Percentiles rank a stretch among this genome's conserved stretches.
Conservation (phyloP, 169 alveolate species). For the Miamiensis avidus region DNA sequence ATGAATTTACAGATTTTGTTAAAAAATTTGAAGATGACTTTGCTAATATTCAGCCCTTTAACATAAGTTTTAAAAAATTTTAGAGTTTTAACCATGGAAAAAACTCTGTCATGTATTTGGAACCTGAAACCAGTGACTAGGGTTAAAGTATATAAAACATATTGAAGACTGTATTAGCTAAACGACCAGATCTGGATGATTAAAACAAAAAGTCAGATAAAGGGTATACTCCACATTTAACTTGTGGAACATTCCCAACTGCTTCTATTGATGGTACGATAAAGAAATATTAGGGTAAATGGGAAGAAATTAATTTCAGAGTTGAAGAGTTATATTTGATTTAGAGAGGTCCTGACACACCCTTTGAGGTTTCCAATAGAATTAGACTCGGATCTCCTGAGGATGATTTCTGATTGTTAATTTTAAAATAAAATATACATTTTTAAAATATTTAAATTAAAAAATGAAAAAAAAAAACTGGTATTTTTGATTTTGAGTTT, state of each 20-base stretch:
- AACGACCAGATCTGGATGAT: constrained; percentile 31
- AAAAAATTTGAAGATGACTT: constrained; percentile 21
- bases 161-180: constrained; percentile 5
- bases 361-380: constrained; percentile 6
- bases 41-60: constrained; percentile 30
- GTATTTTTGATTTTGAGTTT: too few species aligned
- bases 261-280: constrained; percentile 18
- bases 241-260: constrained; percentile 26
- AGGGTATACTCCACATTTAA: constrained; percentile 40
- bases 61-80: constrained; percentile 27
- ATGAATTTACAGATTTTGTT: constrained; percentile 25
- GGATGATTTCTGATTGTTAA: not conserved
- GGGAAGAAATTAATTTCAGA: constrained; percentile 6
- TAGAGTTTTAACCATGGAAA: constrained; percentile 33
- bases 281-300: constrained; percentile 23
- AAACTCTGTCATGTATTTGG: constrained; percentile 22
- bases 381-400: not conserved
- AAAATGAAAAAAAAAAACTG: too few species aligned
- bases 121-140: constrained; percentile 25
- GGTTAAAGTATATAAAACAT: constrained; percentile 3
- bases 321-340: constrained; percentile 35
- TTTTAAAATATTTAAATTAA: too few species aligned
- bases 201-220: constrained; percentile 22
- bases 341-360: constrained; percentile 39
- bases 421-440: too few species aligned